These are phyloP conservation scores for Monosporascus sp. DNA, from an alignment of 2,329 filamentous ascomycete genomes.

Conservation along the genomic window DNA sequence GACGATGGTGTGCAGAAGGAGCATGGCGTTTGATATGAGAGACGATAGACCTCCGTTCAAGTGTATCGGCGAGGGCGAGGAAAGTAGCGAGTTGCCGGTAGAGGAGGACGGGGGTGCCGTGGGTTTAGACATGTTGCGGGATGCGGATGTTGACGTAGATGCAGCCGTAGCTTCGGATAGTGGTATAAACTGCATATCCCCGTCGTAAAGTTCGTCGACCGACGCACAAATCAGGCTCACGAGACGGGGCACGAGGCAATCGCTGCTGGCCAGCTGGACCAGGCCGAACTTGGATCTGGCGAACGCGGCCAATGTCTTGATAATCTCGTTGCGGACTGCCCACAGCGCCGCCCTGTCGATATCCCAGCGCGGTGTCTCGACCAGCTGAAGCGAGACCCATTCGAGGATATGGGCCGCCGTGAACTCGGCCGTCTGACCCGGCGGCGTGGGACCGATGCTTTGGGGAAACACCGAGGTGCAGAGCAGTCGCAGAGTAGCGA, in stretches of 20 bases:
- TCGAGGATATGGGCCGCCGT: conserved; percentile 50
- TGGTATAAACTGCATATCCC: conserved; percentile 36
- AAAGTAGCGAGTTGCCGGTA: neutral
- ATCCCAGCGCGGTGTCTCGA: conserved; percentile 46
- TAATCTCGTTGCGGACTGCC: conserved; percentile 38
- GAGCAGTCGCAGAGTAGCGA: conserved; percentile 60
- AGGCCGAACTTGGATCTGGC: conserved; percentile 58
- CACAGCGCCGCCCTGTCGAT: conserved; percentile 34
- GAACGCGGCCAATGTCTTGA: conserved; percentile 56
- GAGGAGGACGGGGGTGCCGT: neutral
- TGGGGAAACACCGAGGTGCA: conserved; percentile 58
- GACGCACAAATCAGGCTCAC: conserved; percentile 60
- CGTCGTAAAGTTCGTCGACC: conserved; percentile 69
- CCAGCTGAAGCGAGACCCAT: conserved; percentile 57
- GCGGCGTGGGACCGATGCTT: conserved; percentile 61
- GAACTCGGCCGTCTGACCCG: conserved; percentile 36
- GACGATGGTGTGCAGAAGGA: conserved; percentile 47
- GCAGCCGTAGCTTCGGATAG: neutral
- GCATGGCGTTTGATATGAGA: conserved; percentile 44
- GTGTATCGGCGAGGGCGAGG: too few relatives aligned
- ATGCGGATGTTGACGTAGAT: neutral
- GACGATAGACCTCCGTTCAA: conserved; percentile 2
- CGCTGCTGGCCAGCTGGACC: conserved; percentile 61
- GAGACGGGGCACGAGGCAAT: conserved; percentile 66
- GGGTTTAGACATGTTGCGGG: too few relatives aligned